Conservation (phyloP, 331 rosid genomes). For the Malus hybrid region DNA sequence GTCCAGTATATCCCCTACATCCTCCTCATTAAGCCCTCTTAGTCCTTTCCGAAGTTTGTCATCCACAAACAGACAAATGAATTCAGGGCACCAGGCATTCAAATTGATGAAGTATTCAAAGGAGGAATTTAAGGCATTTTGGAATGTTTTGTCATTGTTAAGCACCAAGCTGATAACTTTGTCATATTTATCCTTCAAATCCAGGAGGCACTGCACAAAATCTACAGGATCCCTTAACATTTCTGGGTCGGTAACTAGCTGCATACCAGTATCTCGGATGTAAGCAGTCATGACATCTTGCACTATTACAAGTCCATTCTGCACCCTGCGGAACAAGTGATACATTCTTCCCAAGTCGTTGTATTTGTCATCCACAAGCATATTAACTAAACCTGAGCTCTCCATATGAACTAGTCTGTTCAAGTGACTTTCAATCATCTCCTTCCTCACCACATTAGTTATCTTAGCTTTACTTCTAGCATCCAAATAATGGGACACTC, state of each 20-base stretch:
- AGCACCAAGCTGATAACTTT: slow-evolving; percentile 54
- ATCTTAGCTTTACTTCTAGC: slow-evolving; percentile 58
- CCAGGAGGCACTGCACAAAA: slow-evolving; percentile 64
- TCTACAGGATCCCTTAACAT: slow-evolving; percentile 74
- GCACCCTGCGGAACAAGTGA: slow-evolving; percentile 54
- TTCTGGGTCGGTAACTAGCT: slow-evolving; percentile 77
- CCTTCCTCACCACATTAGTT: slow-evolving; percentile 63
- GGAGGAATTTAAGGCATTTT: slow-evolving; percentile 67
- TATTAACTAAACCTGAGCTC: slow-evolving; percentile 68
- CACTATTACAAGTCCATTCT: slow-evolving; percentile 41
- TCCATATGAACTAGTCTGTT: slow-evolving; percentile 68
- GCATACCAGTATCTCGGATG: slow-evolving; percentile 59
- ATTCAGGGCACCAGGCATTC: slow-evolving; percentile 76
- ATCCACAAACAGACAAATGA: slow-evolving; percentile 44
- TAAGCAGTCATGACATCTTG: slow-evolving; percentile 68
- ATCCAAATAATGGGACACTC: slow-evolving; percentile 85
- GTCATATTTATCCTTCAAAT: slow-evolving; percentile 70
- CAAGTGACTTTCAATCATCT: slow-evolving; percentile 80
- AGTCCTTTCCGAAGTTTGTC: slow-evolving; percentile 45
- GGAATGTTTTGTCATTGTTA: slow-evolving; percentile 68
- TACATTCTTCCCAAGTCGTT: slow-evolving; percentile 75
- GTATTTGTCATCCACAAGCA: slow-evolving; percentile 68
- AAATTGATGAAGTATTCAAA: slow-evolving; percentile 74
- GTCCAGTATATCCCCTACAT: slow-evolving; percentile 62
- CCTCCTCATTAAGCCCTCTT: slow-evolving; percentile 79